Evolutionary conservation across 768 basidiomycete genomes (phyloP).

Genomic region (Naganishia onofrii): DNA sequence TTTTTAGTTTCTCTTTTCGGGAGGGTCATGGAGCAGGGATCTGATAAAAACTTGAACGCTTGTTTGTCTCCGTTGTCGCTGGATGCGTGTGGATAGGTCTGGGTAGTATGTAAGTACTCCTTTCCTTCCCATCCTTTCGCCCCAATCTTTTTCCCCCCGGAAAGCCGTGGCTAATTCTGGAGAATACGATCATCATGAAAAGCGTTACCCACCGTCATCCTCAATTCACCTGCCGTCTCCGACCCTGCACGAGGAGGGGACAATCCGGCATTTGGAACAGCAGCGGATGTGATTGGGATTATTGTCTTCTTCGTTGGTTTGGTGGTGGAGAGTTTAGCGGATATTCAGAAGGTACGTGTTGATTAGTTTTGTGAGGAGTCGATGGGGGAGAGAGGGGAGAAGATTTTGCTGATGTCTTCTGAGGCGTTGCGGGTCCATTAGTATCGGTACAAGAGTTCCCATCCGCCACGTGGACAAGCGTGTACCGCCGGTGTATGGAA

Average conservation of each 20-base stretch:
- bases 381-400: no score
- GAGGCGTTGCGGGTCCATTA: conserved; percentile 14
- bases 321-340: conserved; percentile 60
- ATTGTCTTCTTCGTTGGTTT: conserved; percentile 64
- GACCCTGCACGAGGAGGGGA: conserved; percentile 56
- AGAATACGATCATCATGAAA: no score
- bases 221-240: conserved; percentile 68
- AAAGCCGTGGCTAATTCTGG: no score
- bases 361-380: no score
- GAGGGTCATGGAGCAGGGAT: neutral
- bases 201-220: conserved; percentile 62
- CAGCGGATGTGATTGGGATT: conserved; percentile 64
- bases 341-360: conserved; percentile 58
- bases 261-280: conserved; percentile 63
- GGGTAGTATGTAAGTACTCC: conserved; percentile 39
- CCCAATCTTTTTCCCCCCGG: no score
- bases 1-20: no score
- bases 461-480: conserved; percentile 59
- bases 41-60: neutral
- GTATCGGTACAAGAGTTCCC: conserved; percentile 60
- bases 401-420: no score
- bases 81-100: conserved; percentile 57
- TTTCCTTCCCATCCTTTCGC: neutral
- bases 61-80: neutral
- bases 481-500: conserved; percentile 53